Percentiles rank a stretch among this genome's conserved stretches.
Evolutionary conservation across 768 basidiomycete genomes (phyloP).

Genomic region (Russula olivacea): DNA sequence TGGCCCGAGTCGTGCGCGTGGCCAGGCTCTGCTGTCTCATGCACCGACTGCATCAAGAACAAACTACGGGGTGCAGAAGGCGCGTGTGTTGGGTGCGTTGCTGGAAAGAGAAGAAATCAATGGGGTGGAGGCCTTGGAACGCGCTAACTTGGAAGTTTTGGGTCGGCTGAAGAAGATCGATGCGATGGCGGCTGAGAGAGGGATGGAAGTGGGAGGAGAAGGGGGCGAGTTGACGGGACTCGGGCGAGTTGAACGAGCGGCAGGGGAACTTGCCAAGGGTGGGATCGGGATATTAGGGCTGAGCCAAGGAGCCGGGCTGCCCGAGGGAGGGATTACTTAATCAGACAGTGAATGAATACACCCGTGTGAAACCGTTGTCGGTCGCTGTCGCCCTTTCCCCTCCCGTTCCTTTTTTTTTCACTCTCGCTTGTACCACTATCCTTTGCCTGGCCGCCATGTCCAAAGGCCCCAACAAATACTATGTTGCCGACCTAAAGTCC

Average conservation of each 20-base stretch:
- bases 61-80: slow-evolving; percentile 43
- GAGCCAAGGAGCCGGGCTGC: slow-evolving; percentile 40
- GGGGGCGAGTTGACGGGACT: slow-evolving; percentile 43
- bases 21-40: slow-evolving; percentile 31
- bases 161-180: slow-evolving; percentile 50
- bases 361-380: neutral
- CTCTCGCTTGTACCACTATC: slow-evolving; percentile 6
- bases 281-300: slow-evolving; percentile 48
- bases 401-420: neutral
- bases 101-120: slow-evolving; percentile 14
- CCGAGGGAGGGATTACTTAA: slow-evolving; percentile 7
- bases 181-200: slow-evolving; percentile 38
- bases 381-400: neutral
- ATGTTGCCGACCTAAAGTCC: slow-evolving; percentile 39
- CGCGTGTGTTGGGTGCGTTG: slow-evolving; percentile 36
- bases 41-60: slow-evolving; percentile 34
- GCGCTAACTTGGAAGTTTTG: slow-evolving; percentile 46
- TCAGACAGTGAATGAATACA: neutral
- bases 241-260: slow-evolving; percentile 44
- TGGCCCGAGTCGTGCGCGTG: slow-evolving; percentile 5
- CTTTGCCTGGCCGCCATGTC: slow-evolving; percentile 26
- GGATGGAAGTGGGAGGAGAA: slow-evolving; percentile 39
- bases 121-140: slow-evolving; percentile 33
- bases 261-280: slow-evolving; percentile 32
- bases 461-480: slow-evolving; percentile 34